Evolutionary conservation across 371 early-diverging fungal genomes (phyloP).

Genomic region (Circinella minor): DNA sequence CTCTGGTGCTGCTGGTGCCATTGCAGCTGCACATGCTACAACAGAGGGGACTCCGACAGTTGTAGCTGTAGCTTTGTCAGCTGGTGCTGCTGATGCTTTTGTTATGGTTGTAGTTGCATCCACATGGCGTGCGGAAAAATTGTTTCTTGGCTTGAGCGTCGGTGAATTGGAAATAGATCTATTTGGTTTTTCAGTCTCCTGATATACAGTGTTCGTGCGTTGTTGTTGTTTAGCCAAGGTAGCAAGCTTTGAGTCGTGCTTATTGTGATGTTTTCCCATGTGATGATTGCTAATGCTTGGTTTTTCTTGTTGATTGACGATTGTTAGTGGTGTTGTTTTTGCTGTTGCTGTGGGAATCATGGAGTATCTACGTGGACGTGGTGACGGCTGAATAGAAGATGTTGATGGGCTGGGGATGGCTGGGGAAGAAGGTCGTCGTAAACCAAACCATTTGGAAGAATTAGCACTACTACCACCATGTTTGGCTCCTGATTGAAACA

Average conservation of each 20-base stretch:
- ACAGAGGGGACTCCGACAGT: constrained; percentile 6
- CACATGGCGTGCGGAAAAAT: constrained; percentile 9
- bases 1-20: neutral
- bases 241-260: constrained; percentile 3
- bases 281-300: neutral
- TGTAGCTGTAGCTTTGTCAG: neutral
- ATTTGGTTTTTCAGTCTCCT: neutral
- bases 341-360: neutral
- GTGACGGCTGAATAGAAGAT: neutral
- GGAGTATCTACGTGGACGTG: constrained; percentile 3
- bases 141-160: constrained; percentile 10
- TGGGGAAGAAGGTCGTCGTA: constrained; percentile 5
- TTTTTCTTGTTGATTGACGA: neutral
- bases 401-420: constrained; percentile 8
- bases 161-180: constrained; percentile 10
- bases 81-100: constrained; percentile 8
- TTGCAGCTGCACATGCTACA: constrained; percentile 6
- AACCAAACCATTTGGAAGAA: constrained; percentile 2
- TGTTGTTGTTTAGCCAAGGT: constrained; percentile 7
- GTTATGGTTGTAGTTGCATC: neutral
- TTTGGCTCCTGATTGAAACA: neutral
- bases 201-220: constrained; percentile 5
- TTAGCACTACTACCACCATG: neutral
- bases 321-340: neutral
- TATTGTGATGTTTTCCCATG: neutral